phyloP scores from a whole-genome alignment of 2,329 filamentous ascomycete genomes.

The Epicoccum sorghinum region DNA sequence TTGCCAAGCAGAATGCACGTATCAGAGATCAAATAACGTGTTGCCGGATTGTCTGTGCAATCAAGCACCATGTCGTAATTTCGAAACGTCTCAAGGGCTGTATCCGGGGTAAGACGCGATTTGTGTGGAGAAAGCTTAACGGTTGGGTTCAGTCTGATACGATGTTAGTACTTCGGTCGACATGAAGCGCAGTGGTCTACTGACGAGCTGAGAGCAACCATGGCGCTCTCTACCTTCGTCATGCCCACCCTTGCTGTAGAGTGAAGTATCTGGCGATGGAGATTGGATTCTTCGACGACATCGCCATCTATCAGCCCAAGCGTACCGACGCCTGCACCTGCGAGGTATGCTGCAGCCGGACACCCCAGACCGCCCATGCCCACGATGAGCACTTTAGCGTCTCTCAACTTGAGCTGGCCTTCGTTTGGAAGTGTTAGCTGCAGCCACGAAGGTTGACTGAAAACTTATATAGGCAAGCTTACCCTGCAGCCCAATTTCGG shows the following conservation, averaged over 20 bases:
- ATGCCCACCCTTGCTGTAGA: conserved; percentile 71
- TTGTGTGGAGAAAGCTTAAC: conserved; percentile 68
- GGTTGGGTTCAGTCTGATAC: conserved; percentile 71
- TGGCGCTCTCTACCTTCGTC: conserved; percentile 78
- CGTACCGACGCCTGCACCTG: conserved; percentile 83
- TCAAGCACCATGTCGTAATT: conserved; percentile 86
- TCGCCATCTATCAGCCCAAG: conserved; percentile 89
- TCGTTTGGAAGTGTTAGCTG: not conserved
- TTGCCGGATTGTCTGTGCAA: conserved; percentile 91
- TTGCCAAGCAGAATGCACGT: conserved; percentile 80
- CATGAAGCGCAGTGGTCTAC: conserved; percentile 25
- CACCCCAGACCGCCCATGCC: conserved; percentile 91
- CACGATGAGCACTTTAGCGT: conserved; percentile 76
- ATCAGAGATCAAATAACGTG: conserved; percentile 92
- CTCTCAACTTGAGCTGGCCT: conserved; percentile 79
- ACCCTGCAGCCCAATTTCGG: conserved; percentile 79
- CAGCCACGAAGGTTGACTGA: not conserved
- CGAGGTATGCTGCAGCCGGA: conserved; percentile 90
- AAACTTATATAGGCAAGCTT: conserved; percentile 9
- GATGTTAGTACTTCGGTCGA: conserved; percentile 13
- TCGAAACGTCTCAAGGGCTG: conserved; percentile 69
- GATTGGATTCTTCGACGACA: conserved; percentile 83
- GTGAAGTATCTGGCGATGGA: conserved; percentile 91
- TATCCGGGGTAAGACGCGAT: conserved; percentile 70
- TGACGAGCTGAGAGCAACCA: conserved; percentile 52